These are phyloP conservation scores for Zangia roseola DNA, from an alignment of 768 basidiomycete species.

Conservation along the genomic window DNA sequence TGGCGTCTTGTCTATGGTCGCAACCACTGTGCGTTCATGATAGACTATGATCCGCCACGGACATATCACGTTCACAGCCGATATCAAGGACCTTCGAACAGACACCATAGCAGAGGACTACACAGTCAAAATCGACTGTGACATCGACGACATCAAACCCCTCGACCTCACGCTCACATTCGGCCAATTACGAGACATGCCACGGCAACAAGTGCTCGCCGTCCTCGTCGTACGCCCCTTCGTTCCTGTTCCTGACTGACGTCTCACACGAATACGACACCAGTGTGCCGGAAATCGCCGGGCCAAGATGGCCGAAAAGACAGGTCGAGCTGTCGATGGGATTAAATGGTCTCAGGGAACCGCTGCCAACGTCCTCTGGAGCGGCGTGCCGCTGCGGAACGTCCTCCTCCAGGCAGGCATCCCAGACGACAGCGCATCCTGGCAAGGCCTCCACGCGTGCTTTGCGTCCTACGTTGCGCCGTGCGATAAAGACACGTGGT, in stretches of 20 bases:
- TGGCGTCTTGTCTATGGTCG: slow-evolving; percentile 66
- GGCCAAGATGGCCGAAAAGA: slow-evolving; percentile 59
- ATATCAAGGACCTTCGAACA: slow-evolving; percentile 23
- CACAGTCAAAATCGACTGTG: slow-evolving; percentile 29
- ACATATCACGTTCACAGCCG: slow-evolving; percentile 23
- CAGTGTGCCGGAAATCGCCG: slow-evolving; percentile 69
- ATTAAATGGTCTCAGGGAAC: slow-evolving; percentile 67
- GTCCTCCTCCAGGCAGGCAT: slow-evolving; percentile 49
- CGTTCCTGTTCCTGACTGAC: no score
- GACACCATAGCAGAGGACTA: slow-evolving; percentile 20
- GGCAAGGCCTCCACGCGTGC: slow-evolving; percentile 47
- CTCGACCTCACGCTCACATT: slow-evolving; percentile 26
- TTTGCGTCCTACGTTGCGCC: slow-evolving; percentile 59
- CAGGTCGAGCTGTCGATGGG: slow-evolving; percentile 47
- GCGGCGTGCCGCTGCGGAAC: slow-evolving; percentile 57
- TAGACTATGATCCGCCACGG: not conserved
- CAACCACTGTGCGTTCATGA: slow-evolving; percentile 63
- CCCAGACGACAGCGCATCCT: slow-evolving; percentile 14
- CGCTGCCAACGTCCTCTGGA: slow-evolving; percentile 69
- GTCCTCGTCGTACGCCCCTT: slow-evolving; percentile 46
- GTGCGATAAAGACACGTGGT: slow-evolving; percentile 61
- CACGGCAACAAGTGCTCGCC: slow-evolving; percentile 41
- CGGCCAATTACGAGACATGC: slow-evolving; percentile 14
- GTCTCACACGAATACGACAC: not conserved
- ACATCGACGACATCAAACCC: slow-evolving; percentile 12